Evolutionary conservation across 371 early-diverging fungal species (phyloP), one percentile per base, ranked within the genome.

Genomic region (Coemansia sp.): DNA sequence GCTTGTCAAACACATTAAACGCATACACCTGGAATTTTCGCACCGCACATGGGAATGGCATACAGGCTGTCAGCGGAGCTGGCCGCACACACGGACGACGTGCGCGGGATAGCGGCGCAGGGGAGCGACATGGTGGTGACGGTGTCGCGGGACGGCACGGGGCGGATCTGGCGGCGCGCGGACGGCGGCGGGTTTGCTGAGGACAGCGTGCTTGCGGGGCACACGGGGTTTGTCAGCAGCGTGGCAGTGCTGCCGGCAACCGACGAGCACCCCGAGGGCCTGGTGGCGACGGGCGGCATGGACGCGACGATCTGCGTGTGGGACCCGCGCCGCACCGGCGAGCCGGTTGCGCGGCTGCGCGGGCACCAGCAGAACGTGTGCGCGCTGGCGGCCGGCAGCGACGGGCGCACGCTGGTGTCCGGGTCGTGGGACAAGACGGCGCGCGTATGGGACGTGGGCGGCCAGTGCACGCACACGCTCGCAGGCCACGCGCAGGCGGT

Each of bases 341-440:
- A 84, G 12, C 89, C 95, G 3, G 57, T 86, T 1, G 86, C 77
- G 56, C 85, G 84, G 4, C 81, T 98, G 18, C 67, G 83, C 5
- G 97, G 97, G 0, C 99, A 99, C 72, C 78, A 82, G 0, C 94
- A 90, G 46, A 96, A 91, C 64, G 92, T 99, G 3, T 90, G 93
- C 69, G 82, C 90, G 2, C 77, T 99, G 29, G 81, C 83, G 7
- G 79, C 83, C 0, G 81, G 87, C 3, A 74, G 82, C 1, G 83
- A 85, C 34, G 93, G 91, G 2, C 75, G 82, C 33, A 81, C 93
- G 29, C 34, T 80, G 18, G 83, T 98, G 4, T 94, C 96, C 14
- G 98, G 97, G 10, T 95, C 95, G 14, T 98, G 98, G 99, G 99
- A 99, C 81, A 90, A 86, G 42, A 90, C 95, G 2, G 91, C 89